phyloP scores from a whole-genome alignment of 306 rosid genomes.

The Trichosanthes cucumerina region DNA sequence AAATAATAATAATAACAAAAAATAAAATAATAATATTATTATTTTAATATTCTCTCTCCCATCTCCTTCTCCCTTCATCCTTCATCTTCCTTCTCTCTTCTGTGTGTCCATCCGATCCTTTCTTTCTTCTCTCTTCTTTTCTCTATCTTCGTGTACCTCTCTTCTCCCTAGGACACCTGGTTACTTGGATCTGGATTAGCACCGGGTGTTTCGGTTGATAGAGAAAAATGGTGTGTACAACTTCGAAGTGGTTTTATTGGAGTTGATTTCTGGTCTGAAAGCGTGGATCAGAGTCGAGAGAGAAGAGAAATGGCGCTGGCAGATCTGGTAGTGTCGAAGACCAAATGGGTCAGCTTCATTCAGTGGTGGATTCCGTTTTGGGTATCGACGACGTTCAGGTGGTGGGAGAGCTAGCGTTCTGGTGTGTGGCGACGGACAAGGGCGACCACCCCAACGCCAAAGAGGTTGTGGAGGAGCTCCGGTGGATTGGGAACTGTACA shows the following conservation, averaged over 20 bases:
- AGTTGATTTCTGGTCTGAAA: slow-evolving; percentile 57
- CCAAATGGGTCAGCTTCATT: slow-evolving; percentile 62
- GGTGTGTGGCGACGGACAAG: slow-evolving; percentile 86
- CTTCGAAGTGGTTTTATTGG: slow-evolving; percentile 76
- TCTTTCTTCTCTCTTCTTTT: no score
- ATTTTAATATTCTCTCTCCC: no score
- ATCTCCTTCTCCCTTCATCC: no score
- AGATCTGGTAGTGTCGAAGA: slow-evolving; percentile 70
- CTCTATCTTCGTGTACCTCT: no score
- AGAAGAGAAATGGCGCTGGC: slow-evolving; percentile 76
- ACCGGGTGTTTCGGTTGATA: slow-evolving; percentile 74
- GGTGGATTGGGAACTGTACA: slow-evolving; percentile 30
- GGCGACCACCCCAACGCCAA: slow-evolving; percentile 79
- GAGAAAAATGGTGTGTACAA: slow-evolving; percentile 95
- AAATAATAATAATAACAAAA: no score
- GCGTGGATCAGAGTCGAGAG: slow-evolving; percentile 98
- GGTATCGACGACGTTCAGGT: slow-evolving; percentile 32
- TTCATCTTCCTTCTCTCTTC: no score
- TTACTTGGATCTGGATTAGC: slow-evolving; percentile 87
- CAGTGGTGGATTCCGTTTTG: slow-evolving; percentile 64
- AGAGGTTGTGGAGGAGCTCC: slow-evolving; percentile 77
- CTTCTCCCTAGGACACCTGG: slow-evolving; percentile 99
- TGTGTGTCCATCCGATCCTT: no score
- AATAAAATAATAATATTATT: no score
- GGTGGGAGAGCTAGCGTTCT: slow-evolving; percentile 84